Evolutionary conservation across 768 basidiomycete genomes (phyloP).

Genomic region (Neoboletus magnificus): DNA sequence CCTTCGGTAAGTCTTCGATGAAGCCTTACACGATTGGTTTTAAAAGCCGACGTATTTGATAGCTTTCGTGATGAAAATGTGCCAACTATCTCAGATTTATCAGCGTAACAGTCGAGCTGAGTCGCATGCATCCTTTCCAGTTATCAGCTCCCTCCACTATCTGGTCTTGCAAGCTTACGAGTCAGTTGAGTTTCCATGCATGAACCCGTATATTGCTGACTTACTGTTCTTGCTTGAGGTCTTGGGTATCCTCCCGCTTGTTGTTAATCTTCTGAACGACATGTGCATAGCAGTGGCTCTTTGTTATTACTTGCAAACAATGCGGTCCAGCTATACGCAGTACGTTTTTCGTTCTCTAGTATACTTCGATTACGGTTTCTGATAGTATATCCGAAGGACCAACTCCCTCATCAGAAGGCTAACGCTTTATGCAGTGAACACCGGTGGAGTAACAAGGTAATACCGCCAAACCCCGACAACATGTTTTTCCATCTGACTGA

Average conservation of each 20-base stretch:
- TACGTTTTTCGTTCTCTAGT: constrained; percentile 20
- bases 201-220: neutral
- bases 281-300: constrained; percentile 48
- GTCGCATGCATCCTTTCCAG: constrained; percentile 19
- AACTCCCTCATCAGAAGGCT: constrained; percentile 56
- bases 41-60: constrained; percentile 4
- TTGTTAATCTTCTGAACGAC: constrained; percentile 48
- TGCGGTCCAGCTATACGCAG: constrained; percentile 50
- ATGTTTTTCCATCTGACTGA: neutral
- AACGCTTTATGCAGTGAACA: constrained; percentile 58
- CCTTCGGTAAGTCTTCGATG: constrained; percentile 33
- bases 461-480: neutral
- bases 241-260: constrained; percentile 47
- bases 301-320: constrained; percentile 50
- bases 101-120: neutral
- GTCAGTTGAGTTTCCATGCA: constrained; percentile 28
- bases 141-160: constrained; percentile 40
- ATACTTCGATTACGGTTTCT: neutral
- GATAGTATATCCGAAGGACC: constrained; percentile 34
- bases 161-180: constrained; percentile 42
- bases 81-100: constrained; percentile 3
- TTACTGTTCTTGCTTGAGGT: constrained; percentile 28
- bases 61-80: constrained; percentile 50
- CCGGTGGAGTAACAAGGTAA: constrained; percentile 65
- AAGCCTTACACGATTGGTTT: neutral